phyloP scores from a whole-genome alignment of 2,329 filamentous ascomycete genomes.

The Exophiala mesophila region DNA sequence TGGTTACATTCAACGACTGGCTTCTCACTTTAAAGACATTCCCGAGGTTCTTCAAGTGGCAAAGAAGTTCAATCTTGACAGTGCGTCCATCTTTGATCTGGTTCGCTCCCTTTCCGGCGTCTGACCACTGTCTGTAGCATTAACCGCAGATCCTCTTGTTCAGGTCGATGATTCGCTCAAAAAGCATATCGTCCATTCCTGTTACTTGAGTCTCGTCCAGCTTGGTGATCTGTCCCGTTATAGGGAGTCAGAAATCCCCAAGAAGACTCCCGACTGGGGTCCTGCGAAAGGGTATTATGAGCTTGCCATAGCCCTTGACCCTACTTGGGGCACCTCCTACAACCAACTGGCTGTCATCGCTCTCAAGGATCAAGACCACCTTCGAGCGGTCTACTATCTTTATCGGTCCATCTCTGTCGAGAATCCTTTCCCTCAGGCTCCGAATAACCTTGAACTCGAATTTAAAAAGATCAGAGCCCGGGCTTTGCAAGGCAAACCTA shows the following conservation, averaged over 20 bases:
- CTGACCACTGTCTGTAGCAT: slow-evolving; percentile 39
- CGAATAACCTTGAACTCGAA: slow-evolving; percentile 71
- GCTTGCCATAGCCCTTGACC: slow-evolving; percentile 72
- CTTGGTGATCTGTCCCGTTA: slow-evolving; percentile 90
- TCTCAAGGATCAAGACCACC: slow-evolving; percentile 68
- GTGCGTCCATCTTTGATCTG: slow-evolving; percentile 31
- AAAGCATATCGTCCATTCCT: slow-evolving; percentile 63
- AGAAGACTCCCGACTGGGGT: slow-evolving; percentile 70
- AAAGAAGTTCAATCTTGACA: slow-evolving; percentile 44
- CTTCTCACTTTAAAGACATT: slow-evolving; percentile 54
- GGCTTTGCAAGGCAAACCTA: slow-evolving; percentile 52
- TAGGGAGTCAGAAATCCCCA: slow-evolving; percentile 65
- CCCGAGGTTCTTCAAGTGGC: slow-evolving; percentile 56
- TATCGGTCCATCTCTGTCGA: slow-evolving; percentile 75
- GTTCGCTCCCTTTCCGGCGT: not conserved
- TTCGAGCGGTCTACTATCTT: slow-evolving; percentile 83
- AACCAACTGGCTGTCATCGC: slow-evolving; percentile 89
- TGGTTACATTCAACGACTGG: slow-evolving; percentile 73
- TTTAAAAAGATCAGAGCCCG: slow-evolving; percentile 61
- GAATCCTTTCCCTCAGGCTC: slow-evolving; percentile 68
- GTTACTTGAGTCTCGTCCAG: slow-evolving; percentile 76
- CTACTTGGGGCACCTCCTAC: slow-evolving; percentile 73
- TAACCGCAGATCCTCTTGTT: slow-evolving; percentile 43
- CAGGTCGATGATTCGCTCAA: slow-evolving; percentile 49
- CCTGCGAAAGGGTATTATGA: slow-evolving; percentile 78